phyloP scores from a whole-genome alignment of 352 stramenopile species.

The Phytopythium oedochilum region DNA sequence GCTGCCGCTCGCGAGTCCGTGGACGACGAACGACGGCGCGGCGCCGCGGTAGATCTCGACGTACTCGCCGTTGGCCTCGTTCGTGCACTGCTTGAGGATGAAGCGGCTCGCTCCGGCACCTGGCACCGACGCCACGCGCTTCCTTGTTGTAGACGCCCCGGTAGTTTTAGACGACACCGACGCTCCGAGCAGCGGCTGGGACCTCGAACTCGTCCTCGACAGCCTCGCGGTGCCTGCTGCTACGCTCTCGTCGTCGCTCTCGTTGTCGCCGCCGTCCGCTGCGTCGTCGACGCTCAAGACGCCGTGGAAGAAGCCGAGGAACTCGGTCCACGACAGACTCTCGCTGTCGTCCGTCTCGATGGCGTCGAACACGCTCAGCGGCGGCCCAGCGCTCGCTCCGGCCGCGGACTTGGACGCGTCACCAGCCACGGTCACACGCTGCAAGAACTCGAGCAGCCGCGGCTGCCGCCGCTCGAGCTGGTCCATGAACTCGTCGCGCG shows the following conservation, averaged over 20 bases:
- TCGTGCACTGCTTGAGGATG: conserved; percentile 84
- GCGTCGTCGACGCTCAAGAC: conserved; percentile 28
- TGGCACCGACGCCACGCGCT: neutral
- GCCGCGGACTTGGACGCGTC: neutral
- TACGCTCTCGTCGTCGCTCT: conserved; percentile 1
- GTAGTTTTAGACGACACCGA: conserved; percentile 15
- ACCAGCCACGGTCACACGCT: conserved; percentile 34
- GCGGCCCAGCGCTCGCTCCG: conserved; percentile 6
- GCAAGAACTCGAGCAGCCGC: conserved; percentile 67
- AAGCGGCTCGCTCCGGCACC: conserved; percentile 42
- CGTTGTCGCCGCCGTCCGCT: conserved; percentile 12
- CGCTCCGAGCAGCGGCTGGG: neutral
- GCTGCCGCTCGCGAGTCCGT: conserved; percentile 71
- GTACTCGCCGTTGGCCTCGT: conserved; percentile 77
- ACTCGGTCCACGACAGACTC: conserved; percentile 84
- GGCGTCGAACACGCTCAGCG: conserved; percentile 81
- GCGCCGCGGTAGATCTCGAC: conserved; percentile 82
- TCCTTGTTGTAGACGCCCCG: conserved; percentile 1
- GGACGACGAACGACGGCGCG: conserved; percentile 63
- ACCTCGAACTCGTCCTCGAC: neutral
- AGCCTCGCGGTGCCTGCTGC: too few relatives aligned
- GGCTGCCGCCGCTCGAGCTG: conserved; percentile 77
- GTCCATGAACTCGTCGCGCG: conserved; percentile 83
- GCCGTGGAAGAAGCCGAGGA: conserved; percentile 73
- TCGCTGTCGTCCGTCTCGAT: conserved; percentile 91